Conservation (phyloP, 2,329 filamentous ascomycete genomes). For the Cercospora sojina region DNA sequence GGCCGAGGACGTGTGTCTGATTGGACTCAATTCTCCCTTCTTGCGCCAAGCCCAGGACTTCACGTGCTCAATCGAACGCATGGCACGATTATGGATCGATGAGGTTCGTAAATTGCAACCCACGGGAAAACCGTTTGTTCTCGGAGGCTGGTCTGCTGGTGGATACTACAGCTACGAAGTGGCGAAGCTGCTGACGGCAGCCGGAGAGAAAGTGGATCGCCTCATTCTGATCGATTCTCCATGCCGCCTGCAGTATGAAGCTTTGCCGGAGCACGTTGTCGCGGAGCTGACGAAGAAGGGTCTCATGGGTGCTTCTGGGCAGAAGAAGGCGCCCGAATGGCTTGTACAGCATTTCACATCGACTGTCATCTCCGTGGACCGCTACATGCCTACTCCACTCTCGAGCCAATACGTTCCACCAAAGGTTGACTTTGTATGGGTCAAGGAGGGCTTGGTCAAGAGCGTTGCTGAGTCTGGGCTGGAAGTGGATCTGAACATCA, state of each 20-base stretch:
- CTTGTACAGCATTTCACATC: conserved; percentile 35
- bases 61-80: conserved; percentile 34
- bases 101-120: conserved; percentile 47
- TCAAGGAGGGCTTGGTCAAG: conserved; percentile 34
- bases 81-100: conserved; percentile 31
- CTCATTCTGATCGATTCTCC: conserved; percentile 36
- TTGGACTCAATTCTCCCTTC: conserved; percentile 39
- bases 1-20: conserved; percentile 50
- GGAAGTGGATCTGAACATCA: conserved; percentile 33
- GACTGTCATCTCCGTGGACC: conserved; percentile 32
- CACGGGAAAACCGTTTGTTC: conserved; percentile 56
- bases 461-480: conserved; percentile 32
- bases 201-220: conserved; percentile 31
- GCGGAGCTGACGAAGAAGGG: conserved; percentile 31
- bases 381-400: conserved; percentile 33
- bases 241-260: conserved; percentile 30
- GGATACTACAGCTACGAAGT: conserved; percentile 63
- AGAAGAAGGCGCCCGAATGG: conserved; percentile 35
- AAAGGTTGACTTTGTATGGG: conserved; percentile 35
- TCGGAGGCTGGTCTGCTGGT: conserved; percentile 75
- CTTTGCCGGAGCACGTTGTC: conserved; percentile 31
- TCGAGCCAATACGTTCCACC: conserved; percentile 26
- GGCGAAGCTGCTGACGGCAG: conserved; percentile 28
- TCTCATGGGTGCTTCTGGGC: conserved; percentile 31
- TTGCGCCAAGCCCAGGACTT: conserved; percentile 32